Percentiles rank a stretch among this genome's conserved stretches.
Conservation (phyloP, 2,329 filamentous ascomycete genomes). For the Tolypocladium pustulatum region DNA sequence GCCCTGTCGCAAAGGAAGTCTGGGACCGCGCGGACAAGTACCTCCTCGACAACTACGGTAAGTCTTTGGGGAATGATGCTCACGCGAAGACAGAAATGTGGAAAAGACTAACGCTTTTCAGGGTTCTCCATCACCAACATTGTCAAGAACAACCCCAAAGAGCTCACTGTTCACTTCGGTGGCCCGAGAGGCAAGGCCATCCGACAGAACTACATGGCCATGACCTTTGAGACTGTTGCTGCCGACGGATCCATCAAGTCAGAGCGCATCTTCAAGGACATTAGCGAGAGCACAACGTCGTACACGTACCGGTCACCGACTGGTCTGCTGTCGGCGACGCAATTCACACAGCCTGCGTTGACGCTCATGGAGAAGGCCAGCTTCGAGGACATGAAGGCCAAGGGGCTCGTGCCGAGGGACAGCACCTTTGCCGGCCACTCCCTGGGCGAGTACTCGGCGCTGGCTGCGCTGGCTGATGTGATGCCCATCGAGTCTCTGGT, state of each 20-base stretch:
- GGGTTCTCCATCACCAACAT: constrained; percentile 97
- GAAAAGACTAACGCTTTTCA: constrained; percentile 17
- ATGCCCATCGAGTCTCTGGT: constrained; percentile 99
- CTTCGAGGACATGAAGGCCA: constrained; percentile 97
- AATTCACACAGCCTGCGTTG: constrained; percentile 95
- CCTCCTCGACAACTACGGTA: constrained; percentile 96
- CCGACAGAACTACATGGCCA: constrained; percentile 97
- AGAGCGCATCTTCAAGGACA: constrained; percentile 99
- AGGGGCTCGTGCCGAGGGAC: constrained; percentile 90
- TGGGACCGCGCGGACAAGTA: constrained; percentile 98
- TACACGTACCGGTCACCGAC: constrained; percentile 97
- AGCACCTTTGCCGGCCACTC: constrained; percentile 98
- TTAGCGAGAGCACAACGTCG: constrained; percentile 81
- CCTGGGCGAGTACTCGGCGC: constrained; percentile 92
- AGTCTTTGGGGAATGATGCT: constrained; percentile 18
- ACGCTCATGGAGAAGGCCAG: constrained; percentile 99
- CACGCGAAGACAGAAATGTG: not conserved
- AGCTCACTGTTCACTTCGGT: constrained; percentile 96
- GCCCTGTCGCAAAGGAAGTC: constrained; percentile 87
- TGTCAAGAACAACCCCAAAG: constrained; percentile 98
- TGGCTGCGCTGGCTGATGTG: constrained; percentile 91
- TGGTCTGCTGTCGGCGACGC: constrained; percentile 88
- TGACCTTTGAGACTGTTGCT: constrained; percentile 98
- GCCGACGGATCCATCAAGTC: constrained; percentile 90
- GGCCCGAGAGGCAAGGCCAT: constrained; percentile 95